These are phyloP conservation scores for Rhododendron williamsianum DNA, from an alignment of 148 eudicot genomes.

Conservation along the genomic window DNA sequence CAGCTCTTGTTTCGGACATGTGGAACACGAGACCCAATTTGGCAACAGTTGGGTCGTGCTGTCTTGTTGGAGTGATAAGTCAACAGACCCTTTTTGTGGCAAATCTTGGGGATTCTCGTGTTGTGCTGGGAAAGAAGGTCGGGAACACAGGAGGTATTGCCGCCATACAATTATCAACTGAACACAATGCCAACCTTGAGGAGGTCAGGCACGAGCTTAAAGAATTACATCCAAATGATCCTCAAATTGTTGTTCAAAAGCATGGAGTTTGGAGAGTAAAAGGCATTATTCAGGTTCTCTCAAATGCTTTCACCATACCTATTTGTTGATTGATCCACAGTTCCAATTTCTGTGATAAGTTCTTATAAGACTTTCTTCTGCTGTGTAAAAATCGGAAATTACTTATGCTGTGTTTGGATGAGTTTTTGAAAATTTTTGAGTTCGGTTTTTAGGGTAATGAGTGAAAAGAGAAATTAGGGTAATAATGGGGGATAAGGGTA, in stretches of 20 bases:
- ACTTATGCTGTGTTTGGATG: not conserved
- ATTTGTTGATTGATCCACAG: not conserved
- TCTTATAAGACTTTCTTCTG: not conserved
- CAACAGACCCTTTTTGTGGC: conserved; percentile 60
- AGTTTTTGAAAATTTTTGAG: no score
- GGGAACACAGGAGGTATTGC: conserved; percentile 41
- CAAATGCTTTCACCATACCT: not conserved
- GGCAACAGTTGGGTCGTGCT: conserved; percentile 65
- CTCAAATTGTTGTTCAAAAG: conserved; percentile 59
- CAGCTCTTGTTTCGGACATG: conserved; percentile 39
- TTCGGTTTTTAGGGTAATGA: no score
- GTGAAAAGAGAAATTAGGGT: no score
- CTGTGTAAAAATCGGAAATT: not conserved
- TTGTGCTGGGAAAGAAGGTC: conserved; percentile 59
- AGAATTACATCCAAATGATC: conserved; percentile 57
- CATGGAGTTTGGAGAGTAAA: conserved; percentile 80
- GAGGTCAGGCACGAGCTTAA: conserved; percentile 45
- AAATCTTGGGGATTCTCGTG: conserved; percentile 71
- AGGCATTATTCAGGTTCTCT: conserved; percentile 70
- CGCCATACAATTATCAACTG: conserved; percentile 58
- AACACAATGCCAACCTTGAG: conserved; percentile 66
- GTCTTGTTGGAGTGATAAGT: conserved; percentile 58
- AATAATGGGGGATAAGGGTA: no score
- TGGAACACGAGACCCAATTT: conserved; percentile 49
- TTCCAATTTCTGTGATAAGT: not conserved